A percentile compares a stretch with the other conserved stretches of the same genome.
Conservation (phyloP, 1,139 yeast genomes). For the Lodderomyces jiufengensis region DNA sequence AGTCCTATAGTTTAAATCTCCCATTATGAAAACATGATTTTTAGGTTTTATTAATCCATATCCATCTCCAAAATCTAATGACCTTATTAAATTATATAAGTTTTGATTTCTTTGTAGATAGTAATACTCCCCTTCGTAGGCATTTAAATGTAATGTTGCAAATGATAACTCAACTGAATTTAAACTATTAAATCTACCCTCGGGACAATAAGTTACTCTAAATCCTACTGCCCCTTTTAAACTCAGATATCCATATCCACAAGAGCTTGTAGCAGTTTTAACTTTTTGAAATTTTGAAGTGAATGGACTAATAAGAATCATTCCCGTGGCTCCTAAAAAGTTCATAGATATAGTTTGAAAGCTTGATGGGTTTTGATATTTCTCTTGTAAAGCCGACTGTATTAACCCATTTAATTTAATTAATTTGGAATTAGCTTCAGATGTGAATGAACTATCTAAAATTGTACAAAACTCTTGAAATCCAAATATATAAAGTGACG, state of each 20-base stretch:
- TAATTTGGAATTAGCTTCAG: conserved; percentile 36
- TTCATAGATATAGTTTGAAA: conserved; percentile 47
- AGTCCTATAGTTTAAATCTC: conserved; percentile 80
- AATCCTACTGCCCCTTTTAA: conserved; percentile 75
- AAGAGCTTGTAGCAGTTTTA: conserved; percentile 34
- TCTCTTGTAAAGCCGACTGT: conserved; percentile 33
- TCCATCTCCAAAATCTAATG: conserved; percentile 60
- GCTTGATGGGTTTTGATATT: conserved; percentile 22
- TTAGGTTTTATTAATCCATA: conserved; percentile 52
- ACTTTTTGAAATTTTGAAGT: conserved; percentile 29
- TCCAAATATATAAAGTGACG: conserved; percentile 59
- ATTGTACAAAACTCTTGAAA: conserved; percentile 72
- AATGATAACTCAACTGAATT: conserved; percentile 48
- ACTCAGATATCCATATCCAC: conserved; percentile 60
- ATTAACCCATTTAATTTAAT: conserved; percentile 39
- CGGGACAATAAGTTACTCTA: conserved; percentile 38
- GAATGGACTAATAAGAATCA: conserved; percentile 51
- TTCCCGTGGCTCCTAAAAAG: conserved; percentile 64
- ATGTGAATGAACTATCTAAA: conserved; percentile 55
- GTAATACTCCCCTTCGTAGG: conserved; percentile 63
- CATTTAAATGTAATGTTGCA: conserved; percentile 68
- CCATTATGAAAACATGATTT: conserved; percentile 67
- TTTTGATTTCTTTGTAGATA: conserved; percentile 51
- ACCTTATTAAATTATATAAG: conserved; percentile 45
- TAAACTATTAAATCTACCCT: conserved; percentile 12